Base-by-base conservation (phyloP, 306 rosid genomes). In the Fagus crenata region DNA sequence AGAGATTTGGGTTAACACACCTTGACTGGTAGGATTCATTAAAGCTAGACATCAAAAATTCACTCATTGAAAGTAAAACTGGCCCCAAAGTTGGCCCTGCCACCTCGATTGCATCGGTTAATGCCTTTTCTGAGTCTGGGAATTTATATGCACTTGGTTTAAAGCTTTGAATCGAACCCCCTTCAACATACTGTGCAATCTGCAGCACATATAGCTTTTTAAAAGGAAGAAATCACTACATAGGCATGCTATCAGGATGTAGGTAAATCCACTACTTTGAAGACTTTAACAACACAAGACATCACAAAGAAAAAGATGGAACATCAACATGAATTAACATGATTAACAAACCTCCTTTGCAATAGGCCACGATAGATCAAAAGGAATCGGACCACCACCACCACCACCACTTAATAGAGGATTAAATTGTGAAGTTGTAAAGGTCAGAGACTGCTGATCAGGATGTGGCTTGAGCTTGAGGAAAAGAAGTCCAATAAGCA, bases 391-490 rank as follows among this genome's bases (percentile, higher is more conserved):
- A n/a, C n/a, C n/a, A n/a, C n/a, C n/a, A n/a, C n/a, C n/a, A n/a
- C n/a, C n/a, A n/a, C n/a, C n/a, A n/a, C n/a, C n/a, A n/a, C n/a
- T n/a, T n/a, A n/a, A n/a, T n/a, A n/a, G n/a, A n/a, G n/a, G n/a
- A n/a, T n/a, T n/a, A n/a, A n/a, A n/a, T n/a, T n/a, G n/a, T n/a
- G n/a, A n/a, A n/a, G n/a, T n/a, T n/a, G n/a, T n/a, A n/a, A n/a
- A n/a, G n/a, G n/a, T n/a, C n/a, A n/a, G n/a, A n/a, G n/a, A n/a
- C n/a, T n/a, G n/a, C n/a, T n/a, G n/a, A n/a, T n/a, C n/a, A n/a
- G n/a, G 98, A 88, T 94, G 98, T 74, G 98, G 97, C 91, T 90
- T 94, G 84, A 94, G 96, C 93, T 88, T 83, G 76, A 94, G 93
- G 85, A 90, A 88, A 35, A 92, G 83, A 88, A 94, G 96, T 68